Percentiles rank a stretch among this genome's conserved stretches.
These are phyloP conservation scores for Penicillium chermesinum DNA, from an alignment of 495 filamentous ascomycete species.

Conservation along the genomic window DNA sequence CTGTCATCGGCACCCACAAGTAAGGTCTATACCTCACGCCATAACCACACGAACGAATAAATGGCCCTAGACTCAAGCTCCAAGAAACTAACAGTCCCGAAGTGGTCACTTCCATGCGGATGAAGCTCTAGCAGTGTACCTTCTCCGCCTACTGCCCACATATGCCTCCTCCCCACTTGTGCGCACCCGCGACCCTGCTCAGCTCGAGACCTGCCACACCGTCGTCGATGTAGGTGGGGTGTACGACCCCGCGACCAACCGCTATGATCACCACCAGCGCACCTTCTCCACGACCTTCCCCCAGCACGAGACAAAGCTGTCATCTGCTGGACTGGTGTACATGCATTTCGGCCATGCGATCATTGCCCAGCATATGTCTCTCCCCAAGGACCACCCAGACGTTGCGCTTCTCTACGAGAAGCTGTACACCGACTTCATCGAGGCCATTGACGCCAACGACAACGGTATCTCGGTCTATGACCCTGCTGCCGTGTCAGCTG, in stretches of 20 bases:
- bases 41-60: background rate
- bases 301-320: slow-evolving; percentile 75
- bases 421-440: slow-evolving; percentile 88
- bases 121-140: slow-evolving; percentile 95
- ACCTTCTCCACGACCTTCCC: slow-evolving; percentile 79
- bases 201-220: slow-evolving; percentile 79
- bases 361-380: slow-evolving; percentile 62
- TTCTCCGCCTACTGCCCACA: slow-evolving; percentile 81
- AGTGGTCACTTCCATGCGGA: slow-evolving; percentile 98
- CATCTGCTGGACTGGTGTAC: slow-evolving; percentile 88
- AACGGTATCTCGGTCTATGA: slow-evolving; percentile 88
- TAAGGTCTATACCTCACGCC: slow-evolving; percentile 21
- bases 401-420: slow-evolving; percentile 76
- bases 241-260: slow-evolving; percentile 68
- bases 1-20: slow-evolving; percentile 86
- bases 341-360: slow-evolving; percentile 88
- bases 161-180: slow-evolving; percentile 72
- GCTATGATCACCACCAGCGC: slow-evolving; percentile 97
- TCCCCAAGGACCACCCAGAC: slow-evolving; percentile 56
- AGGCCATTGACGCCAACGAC: slow-evolving; percentile 95
- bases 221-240: slow-evolving; percentile 94
- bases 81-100: slow-evolving; percentile 8
- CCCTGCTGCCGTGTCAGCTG: slow-evolving; percentile 52
- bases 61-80: background rate
- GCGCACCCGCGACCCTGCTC: slow-evolving; percentile 76